Conservation (phyloP, 768 basidiomycete genomes). For the Agrocybe pediades region DNA sequence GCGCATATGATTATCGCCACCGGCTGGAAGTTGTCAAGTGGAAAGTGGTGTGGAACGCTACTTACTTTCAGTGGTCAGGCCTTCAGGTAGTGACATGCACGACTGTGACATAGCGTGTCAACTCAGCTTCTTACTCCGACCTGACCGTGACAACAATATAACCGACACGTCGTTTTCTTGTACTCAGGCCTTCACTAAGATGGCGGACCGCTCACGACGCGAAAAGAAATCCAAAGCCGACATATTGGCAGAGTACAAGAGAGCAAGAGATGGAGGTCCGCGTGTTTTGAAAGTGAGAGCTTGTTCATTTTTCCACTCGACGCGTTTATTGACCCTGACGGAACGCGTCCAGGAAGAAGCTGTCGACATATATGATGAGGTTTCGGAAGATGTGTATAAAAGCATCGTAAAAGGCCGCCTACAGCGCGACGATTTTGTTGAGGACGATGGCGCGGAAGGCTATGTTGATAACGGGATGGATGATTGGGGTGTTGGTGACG, state of each 20-base stretch:
- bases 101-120: slow-evolving; percentile 19
- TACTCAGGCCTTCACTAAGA: slow-evolving; percentile 11
- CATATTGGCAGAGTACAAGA: slow-evolving; percentile 61
- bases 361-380: slow-evolving; percentile 80
- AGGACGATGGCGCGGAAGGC: slow-evolving; percentile 88
- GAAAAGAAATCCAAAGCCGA: slow-evolving; percentile 41
- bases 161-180: background rate
- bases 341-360: slow-evolving; percentile 52
- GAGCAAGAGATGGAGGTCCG: slow-evolving; percentile 58
- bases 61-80: too few relatives aligned
- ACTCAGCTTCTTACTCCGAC: slow-evolving; percentile 19
- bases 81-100: too few relatives aligned
- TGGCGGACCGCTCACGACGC: slow-evolving; percentile 45
- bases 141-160: slow-evolving; percentile 1
- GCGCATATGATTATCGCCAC: too few relatives aligned
- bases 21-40: too few relatives aligned
- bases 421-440: slow-evolving; percentile 90
- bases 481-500: slow-evolving; percentile 74
- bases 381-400: slow-evolving; percentile 87
- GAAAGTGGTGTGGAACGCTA: too few relatives aligned
- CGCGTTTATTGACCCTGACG: background rate
- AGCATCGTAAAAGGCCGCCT: slow-evolving; percentile 82
- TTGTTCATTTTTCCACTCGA: too few relatives aligned
- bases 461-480: slow-evolving; percentile 98
- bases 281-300: slow-evolving; percentile 58